Percentiles rank a stretch among this genome's conserved stretches.
Conservation (phyloP, 176 grass and related monocot species). For the Melocanna baccifera region DNA sequence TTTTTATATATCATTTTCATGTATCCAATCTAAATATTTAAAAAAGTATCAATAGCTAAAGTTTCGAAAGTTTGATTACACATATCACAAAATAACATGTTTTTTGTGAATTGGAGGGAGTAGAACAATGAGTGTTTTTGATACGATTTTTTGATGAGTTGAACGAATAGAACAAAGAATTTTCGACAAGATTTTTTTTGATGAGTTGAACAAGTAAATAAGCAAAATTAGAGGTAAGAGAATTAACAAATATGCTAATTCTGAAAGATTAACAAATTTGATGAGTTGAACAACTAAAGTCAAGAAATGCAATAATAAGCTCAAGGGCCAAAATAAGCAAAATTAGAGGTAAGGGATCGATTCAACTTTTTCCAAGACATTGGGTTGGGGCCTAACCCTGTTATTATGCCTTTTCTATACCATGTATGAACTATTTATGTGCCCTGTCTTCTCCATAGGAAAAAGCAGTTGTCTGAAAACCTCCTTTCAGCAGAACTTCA, state of each 20-base stretch:
- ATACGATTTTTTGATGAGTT: no score
- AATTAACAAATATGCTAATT: not conserved
- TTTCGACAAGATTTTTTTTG: no score
- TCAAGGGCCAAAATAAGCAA: not conserved
- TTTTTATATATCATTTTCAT: no score
- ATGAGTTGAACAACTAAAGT: not conserved
- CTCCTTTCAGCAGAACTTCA: conserved; percentile 81
- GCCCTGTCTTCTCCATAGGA: conserved; percentile 42
- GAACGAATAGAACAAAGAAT: no score
- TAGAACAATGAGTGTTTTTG: no score
- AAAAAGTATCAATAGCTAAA: no score
- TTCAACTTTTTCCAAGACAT: not conserved
- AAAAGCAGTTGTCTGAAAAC: conserved; percentile 60
- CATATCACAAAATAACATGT: no score
- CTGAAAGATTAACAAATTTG: not conserved
- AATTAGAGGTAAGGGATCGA: not conserved
- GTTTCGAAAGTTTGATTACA: no score
- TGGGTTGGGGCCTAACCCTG: not conserved
- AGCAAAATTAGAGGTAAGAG: no score
- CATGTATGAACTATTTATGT: conserved; percentile 23
- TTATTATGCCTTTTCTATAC: conserved; percentile 2
- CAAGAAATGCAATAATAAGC: not conserved
- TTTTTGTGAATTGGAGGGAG: no score
- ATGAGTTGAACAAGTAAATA: no score
- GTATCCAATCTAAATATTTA: no score